Base-by-base conservation (phyloP, 2,329 filamentous ascomycete genomes). In the Aspergillus floridensis region DNA sequence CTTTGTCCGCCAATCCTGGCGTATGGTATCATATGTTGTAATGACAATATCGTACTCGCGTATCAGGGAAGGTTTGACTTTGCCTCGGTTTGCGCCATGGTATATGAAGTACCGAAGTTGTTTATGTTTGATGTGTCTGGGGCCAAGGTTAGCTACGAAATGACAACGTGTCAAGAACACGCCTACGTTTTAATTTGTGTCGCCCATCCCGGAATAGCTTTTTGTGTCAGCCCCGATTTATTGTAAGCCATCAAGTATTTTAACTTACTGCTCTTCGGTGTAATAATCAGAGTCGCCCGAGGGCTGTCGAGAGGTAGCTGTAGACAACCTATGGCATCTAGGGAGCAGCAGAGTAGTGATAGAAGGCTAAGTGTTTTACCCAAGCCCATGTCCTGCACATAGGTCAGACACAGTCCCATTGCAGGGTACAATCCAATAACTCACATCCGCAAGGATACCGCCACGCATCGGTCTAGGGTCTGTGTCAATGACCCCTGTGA, bases 191-290 rank as follows among this genome's bases (percentile, higher is more conserved):
- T 44, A 4, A 58, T 58, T n/a, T 58, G 56, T 14, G 1, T 21
- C 48, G 44, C 56, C 56, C 56, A 58, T 16, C 35, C 56, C 22
- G 11, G 44, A 19, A 58, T 53, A 7, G 56, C 50, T 58, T 49
- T 2, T 10, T 4, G 11, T 7, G 32, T 52, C 16, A 57, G 49
- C 35, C 4, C 26, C 7, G 2, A 8, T 7, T 29, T 7, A 29
- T 29, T 8, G 26, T 29, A 29, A 29, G 26, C 26, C 26, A 29
- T 29, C 0, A 29, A 8, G 12, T 19, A 7, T 14, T 48, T 29
- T 19, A 58, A 19, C 58, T 46, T 59, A 59, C 58, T 56, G 7
- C 48, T 53, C 41, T 49, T 56, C 46, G 58, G 58, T 16, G 38
- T 46, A 2, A 59, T 16, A 6, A 59, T 29, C 2, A 59, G 58